Evolutionary conservation across 2,329 filamentous ascomycete species (phyloP), one percentile per base, ranked within the genome.

Genomic region (Blastomyces gilchristii): DNA sequence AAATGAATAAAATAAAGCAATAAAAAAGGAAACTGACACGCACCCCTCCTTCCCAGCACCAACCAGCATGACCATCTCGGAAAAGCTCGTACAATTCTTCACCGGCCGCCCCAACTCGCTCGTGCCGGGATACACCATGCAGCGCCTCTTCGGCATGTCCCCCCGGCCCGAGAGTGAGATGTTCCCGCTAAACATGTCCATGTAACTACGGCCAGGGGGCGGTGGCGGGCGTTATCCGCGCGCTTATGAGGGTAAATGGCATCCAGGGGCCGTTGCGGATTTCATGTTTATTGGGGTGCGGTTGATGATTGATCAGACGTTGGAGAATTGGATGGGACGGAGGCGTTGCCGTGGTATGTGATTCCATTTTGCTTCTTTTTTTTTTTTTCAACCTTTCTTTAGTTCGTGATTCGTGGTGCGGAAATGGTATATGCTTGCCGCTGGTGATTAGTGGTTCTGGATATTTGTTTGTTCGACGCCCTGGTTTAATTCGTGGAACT

Each of bases 151-250:
- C 22, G 67, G 67, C 53, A 64, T 72, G 59, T 60, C 65, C 8
- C 64, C 61, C 9, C 64, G 71, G 57, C 57, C 61, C 1, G 65
- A 71, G 56, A 61, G 63, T n/a, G 66, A 69, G 39, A 59, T 71
- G 60, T 57, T 57, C 49, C 22, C 60, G 4, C 63, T 73, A 34
- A 74, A 73, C 56, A 63, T 68, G 57, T 57, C 66, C 9, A 69
- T 72, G 53, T 71, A 73, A 73, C 63, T 70, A 66, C 57, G 69
- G 70, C 5, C 67, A 71, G 67, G 71, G 71, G n/a, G 70, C 72
- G 28, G 58, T 71, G 7, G 69, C 70, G 1, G 72, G 68, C 0
- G 64, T 68, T 5, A 63, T 71, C 37, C 67, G 71, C 1, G 70
- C 69, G 0, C 16, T 67, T 25, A 71, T 74, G 70, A 69, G 67